Evolutionary conservation across 768 basidiomycete species (phyloP), one percentile per base, ranked within the genome.

Genomic region (Tylopilus rubrobrunneus): DNA sequence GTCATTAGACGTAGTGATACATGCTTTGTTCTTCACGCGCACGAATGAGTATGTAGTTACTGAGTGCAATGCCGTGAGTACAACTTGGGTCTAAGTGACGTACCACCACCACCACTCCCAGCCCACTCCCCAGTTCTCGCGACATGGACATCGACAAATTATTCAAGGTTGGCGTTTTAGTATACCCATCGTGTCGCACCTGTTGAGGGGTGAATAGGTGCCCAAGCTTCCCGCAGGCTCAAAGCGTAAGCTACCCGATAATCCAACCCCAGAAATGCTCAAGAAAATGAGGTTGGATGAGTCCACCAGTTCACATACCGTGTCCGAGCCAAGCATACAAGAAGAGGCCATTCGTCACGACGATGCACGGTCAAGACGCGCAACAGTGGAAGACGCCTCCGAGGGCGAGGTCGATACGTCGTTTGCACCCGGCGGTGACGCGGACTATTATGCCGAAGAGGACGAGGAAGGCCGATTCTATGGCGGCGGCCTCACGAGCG

Each of bases 391-490:
- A 67, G 89, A 92, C 47, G 73, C 70, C 28, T 70, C 65, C 46
- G 74, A 65, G 17, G 67, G 62, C 11, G 62, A 60, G 3, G 62
- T 53, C 45, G 71, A 63, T n/a, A 57, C 56, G 1, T 74, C 78
- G 56, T 92, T 91, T 70, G 87, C 89, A 0, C 92, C 91, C 11
- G 90, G 90, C 10, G 86, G 85, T 23, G 93, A 96, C 59, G 88
- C 90, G 1, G 92, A 95, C 66, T 95, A 94, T 68, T 93, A 89
- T 62, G 80, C 68, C 5, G 95, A 96, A 62, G 93, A 95, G 70
- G 93, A 95, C 64, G 90, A 88, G 23, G 92, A 94, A 61, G 93
- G 92, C 1, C 78, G 93, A 11, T 95, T 96, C 72, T 96, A 86
- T 64, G 97, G 97, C 37, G 93, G 95, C 1, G 97, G 97, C 2